Evolutionary conservation across 768 basidiomycete genomes (phyloP), one percentile per base, ranked within the genome.

Genomic region (Rhodotorula toruloides): DNA sequence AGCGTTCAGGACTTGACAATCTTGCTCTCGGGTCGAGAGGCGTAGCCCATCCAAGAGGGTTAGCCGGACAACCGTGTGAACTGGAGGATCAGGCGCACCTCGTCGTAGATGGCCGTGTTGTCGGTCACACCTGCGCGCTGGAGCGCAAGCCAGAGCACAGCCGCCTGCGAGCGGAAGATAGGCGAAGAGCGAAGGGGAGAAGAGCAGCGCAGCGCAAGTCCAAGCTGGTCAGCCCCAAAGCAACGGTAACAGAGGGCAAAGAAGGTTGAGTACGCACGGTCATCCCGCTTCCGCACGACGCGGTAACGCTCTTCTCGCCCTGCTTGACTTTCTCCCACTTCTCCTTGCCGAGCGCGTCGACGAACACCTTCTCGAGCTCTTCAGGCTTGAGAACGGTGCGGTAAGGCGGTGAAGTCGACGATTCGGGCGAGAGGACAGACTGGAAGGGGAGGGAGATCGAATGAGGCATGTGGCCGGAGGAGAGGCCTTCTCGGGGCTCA

Each of bases 271-370:
- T n/a, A 58, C 63, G 21, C 31, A 61, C 65, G n/a, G 93, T 96
- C 94, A 99, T 97, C 49, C 94, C 94, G 75, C 90, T 94, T 56
- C 94, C 94, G 79, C 94, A 99, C 64, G 82, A 87, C 19, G 88
- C 84, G 10, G 86, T 82, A 37, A 93, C 84, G 5, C 44, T 47
- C 57, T 82, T 80, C 66, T 84, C 78, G 25, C 88, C 89, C 17
- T 80, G 76, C 50, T 87, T 78, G 16, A 93, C 80, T 47, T 81
- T 76, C n/a, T 83, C 77, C 53, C 65, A 62, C 31, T 19, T 31
- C 8, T 58, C 59, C 34, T 61, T 39, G 21, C 90, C 89, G 39
- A 96, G 77, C 25, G 83, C 82, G n/a, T 82, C 77, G 43, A 82
- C 80, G 43, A 97, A 78, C 37, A 83, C 85, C 58, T 80, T 74